Evolutionary conservation across 2,329 filamentous ascomycete species (phyloP), one percentile per base, ranked within the genome.

Genomic region (Beauveria scarabaeidicola): DNA sequence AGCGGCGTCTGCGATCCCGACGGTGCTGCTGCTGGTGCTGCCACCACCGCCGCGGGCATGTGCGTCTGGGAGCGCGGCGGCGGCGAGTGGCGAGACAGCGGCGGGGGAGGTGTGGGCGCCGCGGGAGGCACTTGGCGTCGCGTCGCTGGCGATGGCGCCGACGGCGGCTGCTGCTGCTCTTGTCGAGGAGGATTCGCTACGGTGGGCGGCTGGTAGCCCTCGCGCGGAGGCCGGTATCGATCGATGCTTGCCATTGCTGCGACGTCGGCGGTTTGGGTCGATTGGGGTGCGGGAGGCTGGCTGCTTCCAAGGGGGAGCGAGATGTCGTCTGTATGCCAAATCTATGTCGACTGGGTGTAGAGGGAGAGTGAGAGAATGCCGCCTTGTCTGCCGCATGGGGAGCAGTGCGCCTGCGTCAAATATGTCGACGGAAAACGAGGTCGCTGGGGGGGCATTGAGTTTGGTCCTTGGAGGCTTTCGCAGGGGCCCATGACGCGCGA

Each of bases 61-160:
- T 73, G 72, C 56, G 72, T 75, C 52, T 74, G 74, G 10, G 78
- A 75, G 50, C 77, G 77, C 23, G 81, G 80, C 10, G 81, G 80
- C 10, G 81, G 82, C 48, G 82, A 85, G 8, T 77, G 80, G 63
- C 80, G 77, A 54, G 80, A 78, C 44, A 32, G 77, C 79, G 55
- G 79, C 76, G 43, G 79, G 77, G 84, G 84, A 61, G 84, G 84
- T 17, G 84, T 85, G 44, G 84, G 84, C 40, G 78, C 83, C 25
- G 83, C 80, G 11, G 84, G 84, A 51, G 84, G 84, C 19, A 86
- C 77, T 62, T 83, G 79, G 67, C 78, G 78, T 63, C 77, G 76
- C 62, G 75, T 74, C 46, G 81, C 83, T 68, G 76, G 78, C 52
- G 80, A 80, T 36, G 17, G 40, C 52, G 52, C 2, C 38, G 23